These are phyloP conservation scores for Hygrocybe punicea DNA, from an alignment of 768 basidiomycete species.

Conservation along the genomic window DNA sequence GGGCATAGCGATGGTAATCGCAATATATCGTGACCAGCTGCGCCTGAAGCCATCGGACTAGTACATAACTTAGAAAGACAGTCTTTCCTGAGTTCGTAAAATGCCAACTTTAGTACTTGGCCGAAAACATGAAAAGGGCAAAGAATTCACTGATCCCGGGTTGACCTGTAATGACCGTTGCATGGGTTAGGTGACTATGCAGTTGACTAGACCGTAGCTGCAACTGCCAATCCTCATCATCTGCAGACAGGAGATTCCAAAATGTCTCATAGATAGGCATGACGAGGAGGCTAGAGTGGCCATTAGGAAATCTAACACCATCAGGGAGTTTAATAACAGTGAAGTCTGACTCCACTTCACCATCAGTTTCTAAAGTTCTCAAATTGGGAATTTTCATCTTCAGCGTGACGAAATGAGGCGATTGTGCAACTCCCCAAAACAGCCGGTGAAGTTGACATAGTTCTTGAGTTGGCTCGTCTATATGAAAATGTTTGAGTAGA, in stretches of 20 bases:
- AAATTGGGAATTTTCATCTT: neutral
- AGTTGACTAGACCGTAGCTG: neutral
- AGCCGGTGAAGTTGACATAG: neutral
- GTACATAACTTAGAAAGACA: constrained; percentile 10
- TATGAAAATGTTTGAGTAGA: too few species aligned
- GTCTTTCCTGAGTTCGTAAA: constrained; percentile 8
- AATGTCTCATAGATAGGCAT: constrained; percentile 2
- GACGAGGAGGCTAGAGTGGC: neutral
- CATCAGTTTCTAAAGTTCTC: neutral
- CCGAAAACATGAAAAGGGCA: constrained; percentile 1
- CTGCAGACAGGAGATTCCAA: constrained; percentile 3
- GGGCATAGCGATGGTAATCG: neutral
- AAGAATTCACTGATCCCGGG: constrained; percentile 7
- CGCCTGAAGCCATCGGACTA: constrained; percentile 9
- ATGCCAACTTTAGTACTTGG: neutral
- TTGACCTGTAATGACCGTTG: constrained; percentile 4
- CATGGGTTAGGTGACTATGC: constrained; percentile 8
- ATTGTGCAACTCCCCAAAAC: neutral
- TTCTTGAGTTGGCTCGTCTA: neutral
- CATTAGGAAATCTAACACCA: neutral
- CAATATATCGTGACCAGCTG: constrained; percentile 9
- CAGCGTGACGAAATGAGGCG: neutral
- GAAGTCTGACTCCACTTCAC: neutral
- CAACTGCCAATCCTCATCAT: constrained; percentile 6
- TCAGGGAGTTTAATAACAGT: neutral